Conservation (phyloP, 1,284 basidiomycete species). For the Puccinia triticina region DNA sequence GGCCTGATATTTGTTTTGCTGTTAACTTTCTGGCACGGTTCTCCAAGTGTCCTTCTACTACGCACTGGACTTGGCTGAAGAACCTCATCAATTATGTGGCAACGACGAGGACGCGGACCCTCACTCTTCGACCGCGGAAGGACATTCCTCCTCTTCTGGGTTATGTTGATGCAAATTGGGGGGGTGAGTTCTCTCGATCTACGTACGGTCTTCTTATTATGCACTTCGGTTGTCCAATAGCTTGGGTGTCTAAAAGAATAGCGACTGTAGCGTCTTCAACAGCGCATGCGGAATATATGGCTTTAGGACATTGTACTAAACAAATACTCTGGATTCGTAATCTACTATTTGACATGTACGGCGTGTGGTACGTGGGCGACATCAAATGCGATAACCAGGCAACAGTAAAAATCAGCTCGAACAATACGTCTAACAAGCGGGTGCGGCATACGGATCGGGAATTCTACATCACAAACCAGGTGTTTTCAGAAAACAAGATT, state of each 20-base stretch:
- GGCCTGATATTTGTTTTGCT: neutral
- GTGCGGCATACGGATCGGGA: too few species aligned
- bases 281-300: too few species aligned
- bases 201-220: neutral
- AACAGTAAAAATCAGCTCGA: too few species aligned
- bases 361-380: too few species aligned
- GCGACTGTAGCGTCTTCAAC: too few species aligned
- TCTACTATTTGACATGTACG: too few species aligned
- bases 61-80: neutral
- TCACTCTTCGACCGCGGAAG: neutral
- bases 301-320: too few species aligned
- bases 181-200: neutral
- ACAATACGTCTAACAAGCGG: too few species aligned
- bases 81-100: neutral
- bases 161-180: constrained; percentile 8
- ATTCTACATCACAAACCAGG: too few species aligned
- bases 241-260: neutral
- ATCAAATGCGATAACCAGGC: too few species aligned
- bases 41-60: neutral
- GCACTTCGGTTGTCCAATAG: neutral
- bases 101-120: neutral
- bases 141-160: neutral
- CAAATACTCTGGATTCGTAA: too few species aligned
- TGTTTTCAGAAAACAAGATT: too few species aligned
- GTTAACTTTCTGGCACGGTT: neutral